A percentile compares a stretch with the other conserved stretches of the same genome.
Evolutionary conservation across 371 early-diverging fungal species (phyloP).

Genomic region (Rhizopus delemar): DNA sequence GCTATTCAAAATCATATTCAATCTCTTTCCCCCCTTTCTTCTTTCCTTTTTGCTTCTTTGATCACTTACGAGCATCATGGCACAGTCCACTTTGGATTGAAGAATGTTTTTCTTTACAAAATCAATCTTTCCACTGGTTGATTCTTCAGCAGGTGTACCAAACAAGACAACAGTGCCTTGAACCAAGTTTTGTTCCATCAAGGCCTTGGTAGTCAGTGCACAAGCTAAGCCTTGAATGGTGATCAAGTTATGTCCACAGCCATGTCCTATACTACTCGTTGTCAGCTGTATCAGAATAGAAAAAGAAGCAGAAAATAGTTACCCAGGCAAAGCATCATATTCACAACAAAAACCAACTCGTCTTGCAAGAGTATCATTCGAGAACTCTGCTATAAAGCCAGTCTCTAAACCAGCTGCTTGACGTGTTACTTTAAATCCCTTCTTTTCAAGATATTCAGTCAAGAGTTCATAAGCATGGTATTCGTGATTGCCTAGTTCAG

Average conservation of each 20-base stretch:
- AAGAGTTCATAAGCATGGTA: slow-evolving; percentile 48
- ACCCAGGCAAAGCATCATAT: slow-evolving; percentile 64
- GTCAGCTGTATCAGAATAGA: not conserved
- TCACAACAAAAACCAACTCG: slow-evolving; percentile 58
- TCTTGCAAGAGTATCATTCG: slow-evolving; percentile 36
- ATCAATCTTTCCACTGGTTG: slow-evolving; percentile 66
- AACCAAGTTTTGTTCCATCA: slow-evolving; percentile 52
- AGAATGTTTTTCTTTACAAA: slow-evolving; percentile 65
- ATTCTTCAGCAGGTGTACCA: slow-evolving; percentile 82
- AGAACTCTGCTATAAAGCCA: slow-evolving; percentile 59
- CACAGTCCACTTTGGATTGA: slow-evolving; percentile 56
- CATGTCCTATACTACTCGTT: slow-evolving; percentile 53
- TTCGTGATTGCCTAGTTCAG: slow-evolving; percentile 62
- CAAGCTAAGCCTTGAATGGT: slow-evolving; percentile 68
- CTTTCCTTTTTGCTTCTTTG: not conserved
- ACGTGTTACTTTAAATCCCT: slow-evolving; percentile 56
- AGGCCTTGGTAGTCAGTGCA: slow-evolving; percentile 54
- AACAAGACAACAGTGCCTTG: slow-evolving; percentile 63
- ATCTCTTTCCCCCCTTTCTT: not conserved
- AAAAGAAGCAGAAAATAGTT: slow-evolving; percentile 7
- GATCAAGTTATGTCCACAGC: slow-evolving; percentile 66
- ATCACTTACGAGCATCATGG: slow-evolving; percentile 68
- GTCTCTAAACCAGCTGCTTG: slow-evolving; percentile 57
- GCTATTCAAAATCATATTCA: slow-evolving; percentile 9
- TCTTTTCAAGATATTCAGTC: slow-evolving; percentile 51